Conservation (phyloP, 352 stramenopile genomes). For the Phytophthora sp. region DNA sequence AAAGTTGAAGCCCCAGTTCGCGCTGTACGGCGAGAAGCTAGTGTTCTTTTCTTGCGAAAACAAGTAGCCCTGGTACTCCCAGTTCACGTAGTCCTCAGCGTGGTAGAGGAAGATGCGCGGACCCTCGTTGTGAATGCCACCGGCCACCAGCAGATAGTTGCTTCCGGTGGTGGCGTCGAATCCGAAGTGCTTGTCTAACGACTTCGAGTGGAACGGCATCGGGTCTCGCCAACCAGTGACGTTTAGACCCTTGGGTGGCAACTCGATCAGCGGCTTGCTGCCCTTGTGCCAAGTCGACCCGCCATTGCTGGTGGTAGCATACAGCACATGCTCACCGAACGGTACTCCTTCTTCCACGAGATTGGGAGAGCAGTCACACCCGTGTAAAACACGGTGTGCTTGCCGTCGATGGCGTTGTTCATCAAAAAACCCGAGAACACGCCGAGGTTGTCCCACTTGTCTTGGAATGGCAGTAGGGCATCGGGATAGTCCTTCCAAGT, state of each 20-base stretch:
- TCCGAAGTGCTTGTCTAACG: slow-evolving; percentile 42
- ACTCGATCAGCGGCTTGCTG: slow-evolving; percentile 42
- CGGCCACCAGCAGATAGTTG: slow-evolving; percentile 58
- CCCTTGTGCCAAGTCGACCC: slow-evolving; percentile 64
- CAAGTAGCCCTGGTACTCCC: slow-evolving; percentile 60
- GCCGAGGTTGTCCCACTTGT: slow-evolving; percentile 61
- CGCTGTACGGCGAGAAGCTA: slow-evolving; percentile 56
- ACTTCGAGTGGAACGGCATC: slow-evolving; percentile 54
- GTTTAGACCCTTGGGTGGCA: slow-evolving; percentile 45
- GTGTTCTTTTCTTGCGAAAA: slow-evolving; percentile 60
- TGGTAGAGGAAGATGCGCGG: slow-evolving; percentile 64
- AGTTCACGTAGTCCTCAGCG: slow-evolving; percentile 50
- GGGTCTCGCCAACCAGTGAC: slow-evolving; percentile 62
- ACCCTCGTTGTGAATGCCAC: slow-evolving; percentile 52
- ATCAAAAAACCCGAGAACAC: slow-evolving; percentile 70
- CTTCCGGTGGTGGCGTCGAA: slow-evolving; percentile 23
- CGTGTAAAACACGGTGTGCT: slow-evolving; percentile 65
- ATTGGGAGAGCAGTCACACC: slow-evolving; percentile 48
- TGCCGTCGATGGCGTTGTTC: slow-evolving; percentile 51
- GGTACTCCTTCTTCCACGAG: slow-evolving; percentile 50
- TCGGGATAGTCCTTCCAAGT: slow-evolving; percentile 67
- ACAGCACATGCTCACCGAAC: slow-evolving; percentile 61
- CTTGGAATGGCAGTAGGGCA: slow-evolving; percentile 48
- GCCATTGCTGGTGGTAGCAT: slow-evolving; percentile 53
- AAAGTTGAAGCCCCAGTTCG: slow-evolving; percentile 64